A percentile compares a stretch with the other conserved stretches of the same genome.
phyloP scores from a whole-genome alignment of 805 yeast species.

The Candida sanyiensis region DNA sequence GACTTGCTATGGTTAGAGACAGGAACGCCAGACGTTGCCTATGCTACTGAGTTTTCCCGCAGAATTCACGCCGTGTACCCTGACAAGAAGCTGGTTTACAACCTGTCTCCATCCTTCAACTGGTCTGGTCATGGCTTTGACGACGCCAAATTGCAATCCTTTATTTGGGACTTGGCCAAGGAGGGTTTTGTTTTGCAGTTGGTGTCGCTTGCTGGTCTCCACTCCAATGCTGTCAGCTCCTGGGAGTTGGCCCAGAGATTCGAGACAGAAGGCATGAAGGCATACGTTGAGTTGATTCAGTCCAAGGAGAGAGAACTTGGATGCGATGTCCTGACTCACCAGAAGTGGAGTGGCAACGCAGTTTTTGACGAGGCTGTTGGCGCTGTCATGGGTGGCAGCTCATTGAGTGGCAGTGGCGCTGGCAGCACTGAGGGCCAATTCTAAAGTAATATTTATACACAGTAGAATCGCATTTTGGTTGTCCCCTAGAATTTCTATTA shows the following conservation, averaged over 20 bases:
- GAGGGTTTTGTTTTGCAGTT: conserved; percentile 97
- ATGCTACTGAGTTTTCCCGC: conserved; percentile 90
- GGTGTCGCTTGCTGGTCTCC: conserved; percentile 94
- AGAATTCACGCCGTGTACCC: conserved; percentile 82
- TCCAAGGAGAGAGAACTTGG: conserved; percentile 80
- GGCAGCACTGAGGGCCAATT: conserved; percentile 3
- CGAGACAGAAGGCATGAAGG: conserved; percentile 85
- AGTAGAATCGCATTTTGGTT: too few relatives aligned
- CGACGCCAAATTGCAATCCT: conserved; percentile 74
- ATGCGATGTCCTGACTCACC: conserved; percentile 96
- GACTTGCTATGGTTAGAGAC: conserved; percentile 99
- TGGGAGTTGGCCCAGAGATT: conserved; percentile 76
- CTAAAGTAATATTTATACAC: neutral
- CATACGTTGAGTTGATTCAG: conserved; percentile 86
- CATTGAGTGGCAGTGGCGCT: conserved; percentile 4
- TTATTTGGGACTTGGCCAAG: conserved; percentile 77
- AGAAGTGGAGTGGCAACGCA: conserved; percentile 84
- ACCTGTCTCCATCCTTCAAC: conserved; percentile 95
- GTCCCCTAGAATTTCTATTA: conserved; percentile 1
- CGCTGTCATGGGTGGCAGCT: conserved; percentile 4
- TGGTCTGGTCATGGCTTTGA: conserved; percentile 92
- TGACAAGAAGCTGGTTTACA: conserved; percentile 93
- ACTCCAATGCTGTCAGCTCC: conserved; percentile 88
- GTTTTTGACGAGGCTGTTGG: conserved; percentile 5
- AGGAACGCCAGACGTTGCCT: conserved; percentile 86